These are phyloP conservation scores for Pinus tabuliformis DNA, from an alignment of 75 land plant genomes.

Conservation along the genomic window DNA sequence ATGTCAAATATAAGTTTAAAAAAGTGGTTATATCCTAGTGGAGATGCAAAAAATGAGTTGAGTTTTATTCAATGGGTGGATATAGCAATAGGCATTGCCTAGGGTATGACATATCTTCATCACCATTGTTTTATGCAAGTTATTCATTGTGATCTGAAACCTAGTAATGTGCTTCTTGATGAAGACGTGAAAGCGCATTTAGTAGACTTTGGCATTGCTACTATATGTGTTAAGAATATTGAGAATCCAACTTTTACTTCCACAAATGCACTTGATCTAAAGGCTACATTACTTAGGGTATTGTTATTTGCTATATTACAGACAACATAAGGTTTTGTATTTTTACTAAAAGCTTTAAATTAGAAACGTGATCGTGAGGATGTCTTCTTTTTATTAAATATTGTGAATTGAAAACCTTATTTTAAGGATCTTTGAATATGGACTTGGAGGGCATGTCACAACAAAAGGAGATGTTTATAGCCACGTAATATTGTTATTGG, in stretches of 20 bases:
- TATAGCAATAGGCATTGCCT: conserved; percentile 22
- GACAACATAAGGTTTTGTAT: no score
- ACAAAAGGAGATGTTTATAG: conserved; percentile 31
- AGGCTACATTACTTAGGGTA: no score
- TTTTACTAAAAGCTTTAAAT: no score
- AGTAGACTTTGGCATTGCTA: conserved; percentile 14
- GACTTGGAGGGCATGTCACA: conserved; percentile 7
- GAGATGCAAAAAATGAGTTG: background rate
- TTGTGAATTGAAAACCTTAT: background rate
- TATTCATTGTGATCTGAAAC: conserved; percentile 27
- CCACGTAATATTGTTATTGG: conserved; percentile 29
- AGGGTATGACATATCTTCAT: conserved; percentile 25
- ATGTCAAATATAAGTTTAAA: background rate
- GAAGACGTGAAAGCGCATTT: conserved; percentile 24
- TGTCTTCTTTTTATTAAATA: no score
- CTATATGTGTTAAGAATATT: no score
- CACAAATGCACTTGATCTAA: no score
- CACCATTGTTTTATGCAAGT: conserved; percentile 27
- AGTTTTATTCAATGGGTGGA: conserved; percentile 11
- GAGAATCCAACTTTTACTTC: no score
- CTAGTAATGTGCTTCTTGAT: conserved; percentile 18
- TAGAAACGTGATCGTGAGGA: no score
- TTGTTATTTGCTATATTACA: no score
- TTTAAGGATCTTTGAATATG: conserved; percentile 14
- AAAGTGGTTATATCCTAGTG: background rate